These are phyloP conservation scores for Micractinium conductrix DNA, from an alignment of 139 green algal species.

Conservation along the genomic window DNA sequence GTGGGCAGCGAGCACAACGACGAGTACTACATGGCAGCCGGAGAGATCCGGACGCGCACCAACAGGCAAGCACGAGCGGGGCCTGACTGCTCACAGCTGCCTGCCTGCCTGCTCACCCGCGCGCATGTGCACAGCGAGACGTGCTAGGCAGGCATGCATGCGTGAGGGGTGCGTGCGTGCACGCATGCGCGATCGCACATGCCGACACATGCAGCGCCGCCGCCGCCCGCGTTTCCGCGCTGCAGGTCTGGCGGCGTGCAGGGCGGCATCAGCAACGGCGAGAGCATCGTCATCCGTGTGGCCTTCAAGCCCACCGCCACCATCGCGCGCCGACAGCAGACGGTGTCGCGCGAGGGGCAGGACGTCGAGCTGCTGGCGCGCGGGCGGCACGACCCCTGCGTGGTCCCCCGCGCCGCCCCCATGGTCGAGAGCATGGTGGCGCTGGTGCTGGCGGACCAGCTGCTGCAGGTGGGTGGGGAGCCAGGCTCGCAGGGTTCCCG, in stretches of 20 bases:
- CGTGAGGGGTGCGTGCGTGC: no score
- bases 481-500: no score
- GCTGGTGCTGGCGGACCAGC: slow-evolving; percentile 95
- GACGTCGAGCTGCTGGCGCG: slow-evolving; percentile 91
- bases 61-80: slow-evolving; percentile 80
- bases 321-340: slow-evolving; percentile 90
- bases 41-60: slow-evolving; percentile 86
- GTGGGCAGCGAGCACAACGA: slow-evolving; percentile 97
- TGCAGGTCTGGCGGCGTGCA: slow-evolving; percentile 68
- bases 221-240: not conserved
- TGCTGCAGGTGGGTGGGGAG: no score
- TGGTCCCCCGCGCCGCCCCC: slow-evolving; percentile 95
- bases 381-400: slow-evolving; percentile 96
- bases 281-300: slow-evolving; percentile 95
- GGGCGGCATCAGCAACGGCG: slow-evolving; percentile 96
- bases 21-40: slow-evolving; percentile 90
- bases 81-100: no score
- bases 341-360: slow-evolving; percentile 75
- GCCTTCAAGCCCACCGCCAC: slow-evolving; percentile 99
- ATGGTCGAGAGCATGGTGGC: slow-evolving; percentile 99
- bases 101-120: no score
- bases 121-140: no score
- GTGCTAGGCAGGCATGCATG: no score
- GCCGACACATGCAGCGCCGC: not conserved
- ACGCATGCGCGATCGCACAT: no score